Evolutionary conservation across 192 early-diverging fungal species (phyloP), one percentile per base, ranked within the genome.

Genomic region (Rhizoclosmatium globosum): DNA sequence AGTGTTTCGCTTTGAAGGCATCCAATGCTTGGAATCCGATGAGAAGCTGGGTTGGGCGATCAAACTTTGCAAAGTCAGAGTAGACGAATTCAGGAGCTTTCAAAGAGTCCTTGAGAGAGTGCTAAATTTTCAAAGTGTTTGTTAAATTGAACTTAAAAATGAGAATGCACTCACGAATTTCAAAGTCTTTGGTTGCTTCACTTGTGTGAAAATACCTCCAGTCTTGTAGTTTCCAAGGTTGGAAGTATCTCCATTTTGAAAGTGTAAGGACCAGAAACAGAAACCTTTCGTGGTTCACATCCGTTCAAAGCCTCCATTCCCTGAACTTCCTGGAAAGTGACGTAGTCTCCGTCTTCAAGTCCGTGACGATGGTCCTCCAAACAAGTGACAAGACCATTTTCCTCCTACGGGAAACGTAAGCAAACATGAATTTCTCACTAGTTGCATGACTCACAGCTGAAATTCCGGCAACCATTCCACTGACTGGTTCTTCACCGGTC

Each of bases 31-130:
- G 95, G 92, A 98, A 98, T 45, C 91, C 96, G 44, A 97, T 74
- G 72, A 98, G 96, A 4, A 97, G 88, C 84, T 97, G 95, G 2
- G 89, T 87, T 15, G 97, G 97, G n/a, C 96, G 91, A 79, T 99
- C 97, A 69, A 97, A 99, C 86, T 99, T 99, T 71, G 94, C 96
- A 86, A 94, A 98, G 88, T 99, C 98, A 47, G 96, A 93, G 68
- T 92, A 87, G 47, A 98, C 69, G 47, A 89, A 94, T 76, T 97
- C 95, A 43, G 98, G 98, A 38, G 87, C 87, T 43, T 89, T 82
- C 13, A 97, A 85, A 1, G 95, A 89, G 61, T 94, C 94, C 39
- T 85, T 87, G 68, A 97, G 86, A 9, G 94, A 86, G 71, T 85
- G 82, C 93, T 94, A 71, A 19, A 59, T 31, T 31, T 31, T 31